Conservation (phyloP, 192 early-diverging fungal species). For the Coemansia sp. region DNA sequence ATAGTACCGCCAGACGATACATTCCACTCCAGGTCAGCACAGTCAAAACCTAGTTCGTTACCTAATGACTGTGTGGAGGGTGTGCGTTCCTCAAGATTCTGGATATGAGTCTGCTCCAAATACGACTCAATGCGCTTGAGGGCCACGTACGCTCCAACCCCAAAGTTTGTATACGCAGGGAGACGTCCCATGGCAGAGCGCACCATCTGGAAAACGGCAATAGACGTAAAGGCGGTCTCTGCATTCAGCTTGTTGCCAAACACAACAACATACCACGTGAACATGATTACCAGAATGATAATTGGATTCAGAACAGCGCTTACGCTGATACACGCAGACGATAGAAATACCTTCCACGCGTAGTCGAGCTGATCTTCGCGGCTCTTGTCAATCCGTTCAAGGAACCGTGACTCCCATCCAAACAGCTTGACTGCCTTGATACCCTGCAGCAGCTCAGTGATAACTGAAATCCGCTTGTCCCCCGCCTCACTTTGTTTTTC, state of each 20-base stretch:
- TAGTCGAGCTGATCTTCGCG: constrained; percentile 65
- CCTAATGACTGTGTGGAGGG: background rate
- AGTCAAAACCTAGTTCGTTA: constrained; percentile 25
- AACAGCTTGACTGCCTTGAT: constrained; percentile 92
- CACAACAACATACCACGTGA: constrained; percentile 61
- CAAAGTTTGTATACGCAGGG: constrained; percentile 58
- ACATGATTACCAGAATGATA: constrained; percentile 61
- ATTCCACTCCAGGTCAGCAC: constrained; percentile 41
- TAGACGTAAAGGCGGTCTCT: constrained; percentile 67
- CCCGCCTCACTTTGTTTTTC: constrained; percentile 57
- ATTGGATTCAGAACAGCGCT: constrained; percentile 62
- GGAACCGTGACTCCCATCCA: constrained; percentile 76
- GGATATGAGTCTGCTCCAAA: constrained; percentile 70
- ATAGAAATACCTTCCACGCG: constrained; percentile 53
- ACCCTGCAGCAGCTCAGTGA: constrained; percentile 84
- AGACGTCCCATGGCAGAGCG: constrained; percentile 62
- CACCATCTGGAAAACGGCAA: constrained; percentile 69
- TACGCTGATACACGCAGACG: constrained; percentile 54
- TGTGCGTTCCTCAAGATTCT: constrained; percentile 46
- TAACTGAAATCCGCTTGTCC: constrained; percentile 73
- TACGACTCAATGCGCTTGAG: constrained; percentile 71
- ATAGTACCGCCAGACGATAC: background rate
- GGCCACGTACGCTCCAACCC: constrained; percentile 64
- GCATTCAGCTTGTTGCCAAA: constrained; percentile 60
- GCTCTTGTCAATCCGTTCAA: constrained; percentile 60